Base-by-base conservation (phyloP, 148 eudicot genomes). In the Fallopia convolvulus region DNA sequence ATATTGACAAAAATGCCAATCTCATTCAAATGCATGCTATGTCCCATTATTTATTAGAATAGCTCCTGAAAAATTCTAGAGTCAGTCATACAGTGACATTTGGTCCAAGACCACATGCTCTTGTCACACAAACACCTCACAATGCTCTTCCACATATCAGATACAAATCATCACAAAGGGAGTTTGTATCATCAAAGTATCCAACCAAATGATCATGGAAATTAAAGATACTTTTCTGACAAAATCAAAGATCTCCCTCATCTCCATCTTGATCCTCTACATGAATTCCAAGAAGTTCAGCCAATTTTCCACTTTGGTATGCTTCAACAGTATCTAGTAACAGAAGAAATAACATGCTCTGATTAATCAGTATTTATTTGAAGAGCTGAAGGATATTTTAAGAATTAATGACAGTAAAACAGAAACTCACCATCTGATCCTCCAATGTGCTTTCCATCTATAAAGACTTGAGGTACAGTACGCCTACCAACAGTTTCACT, bases 391-490 rank as follows among this genome's bases (percentile, higher is more conserved):
- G 39, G 6, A 12, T 3, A 26, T 63, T 5, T 63, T 5, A 2
- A 21, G 39, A 32, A 81, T 40, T 44, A 21, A 20, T 44, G 50
- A 26, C 8, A 53, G 18, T 23, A 56, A 39, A 70, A 7, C 7
- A 49, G 63, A 48, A 76, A 81, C 70, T 83, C 87, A 93, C 99
- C 99, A 90, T 95, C 99, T 76, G 99, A 89, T 77, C 99, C 99
- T 66, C 99, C 99, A 36, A 95, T 78, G 87, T 95, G 99, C 76
- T 95, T 92, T 49, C 99, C 99, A 42, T 91, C 85, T 30, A 95
- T 88, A 83, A 95, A 95, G 77, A 95, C 97, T 81, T 95, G 99
- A 13, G 99, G 99, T 6, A 95, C 99, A 30, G 99, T 95, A 55
- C 97, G 91, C 79, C 94, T 90, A 26, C 94, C 94, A 39, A 92